These are phyloP conservation scores for Borovskyia barvae DNA, from an alignment of 208 protist species.

Conservation along the genomic window DNA sequence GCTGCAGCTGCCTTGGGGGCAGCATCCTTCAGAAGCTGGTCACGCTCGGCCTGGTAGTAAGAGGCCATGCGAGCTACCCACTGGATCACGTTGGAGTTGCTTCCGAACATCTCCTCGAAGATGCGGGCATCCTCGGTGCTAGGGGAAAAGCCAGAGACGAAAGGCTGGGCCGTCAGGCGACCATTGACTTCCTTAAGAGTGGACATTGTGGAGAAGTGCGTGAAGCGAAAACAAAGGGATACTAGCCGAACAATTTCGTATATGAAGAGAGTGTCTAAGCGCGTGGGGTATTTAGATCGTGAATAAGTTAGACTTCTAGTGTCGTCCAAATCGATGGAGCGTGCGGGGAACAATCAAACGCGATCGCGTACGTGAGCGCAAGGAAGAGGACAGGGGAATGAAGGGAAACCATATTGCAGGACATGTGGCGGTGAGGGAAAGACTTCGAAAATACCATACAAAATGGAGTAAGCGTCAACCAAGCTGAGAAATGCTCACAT, in stretches of 20 bases:
- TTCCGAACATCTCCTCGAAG: constrained; percentile 87
- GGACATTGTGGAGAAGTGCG: constrained; percentile 46
- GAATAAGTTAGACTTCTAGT: no score
- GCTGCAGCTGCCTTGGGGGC: constrained; percentile 25
- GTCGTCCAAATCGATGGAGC: no score
- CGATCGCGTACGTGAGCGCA: no score
- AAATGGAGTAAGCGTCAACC: no score
- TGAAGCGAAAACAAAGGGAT: constrained; percentile 9
- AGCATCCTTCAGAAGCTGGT: constrained; percentile 39
- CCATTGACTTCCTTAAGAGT: constrained; percentile 87
- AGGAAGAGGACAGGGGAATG: no score
- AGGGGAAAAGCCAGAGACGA: constrained; percentile 72
- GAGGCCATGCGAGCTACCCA: constrained; percentile 90
- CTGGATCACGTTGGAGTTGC: constrained; percentile 69
- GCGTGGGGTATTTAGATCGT: no score
- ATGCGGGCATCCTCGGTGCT: constrained; percentile 83
- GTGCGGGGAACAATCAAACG: no score
- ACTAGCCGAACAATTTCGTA: not conserved
- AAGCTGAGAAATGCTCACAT: no score
- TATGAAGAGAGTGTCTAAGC: no score
- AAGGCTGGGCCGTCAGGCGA: constrained; percentile 77
- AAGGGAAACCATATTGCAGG: no score
- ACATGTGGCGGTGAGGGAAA: no score
- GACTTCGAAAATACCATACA: no score
- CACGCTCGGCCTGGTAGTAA: constrained; percentile 89